Conservation (phyloP, 2,329 filamentous ascomycete species). For the Xylariaceae sp. region DNA sequence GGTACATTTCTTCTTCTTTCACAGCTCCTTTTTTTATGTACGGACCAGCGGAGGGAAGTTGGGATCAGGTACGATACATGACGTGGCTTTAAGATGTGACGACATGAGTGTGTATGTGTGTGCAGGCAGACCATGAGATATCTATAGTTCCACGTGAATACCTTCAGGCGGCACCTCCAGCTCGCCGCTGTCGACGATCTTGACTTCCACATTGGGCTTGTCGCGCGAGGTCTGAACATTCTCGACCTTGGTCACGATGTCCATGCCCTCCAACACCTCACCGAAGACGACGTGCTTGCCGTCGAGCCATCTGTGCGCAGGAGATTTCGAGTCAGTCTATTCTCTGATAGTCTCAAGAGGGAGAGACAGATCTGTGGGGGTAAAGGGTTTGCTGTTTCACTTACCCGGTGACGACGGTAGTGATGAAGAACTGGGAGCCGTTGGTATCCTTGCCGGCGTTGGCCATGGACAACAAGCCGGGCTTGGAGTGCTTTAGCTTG, state of each 20-base stretch:
- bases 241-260: slow-evolving; percentile 76
- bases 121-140: no score
- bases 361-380: no score
- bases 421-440: slow-evolving; percentile 89
- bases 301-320: slow-evolving; percentile 71
- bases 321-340: no score
- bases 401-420: slow-evolving; percentile 73
- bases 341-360: no score
- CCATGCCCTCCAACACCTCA: slow-evolving; percentile 82
- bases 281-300: slow-evolving; percentile 84
- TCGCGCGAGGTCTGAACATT: slow-evolving; percentile 64
- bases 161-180: slow-evolving; percentile 81
- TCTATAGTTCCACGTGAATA: slow-evolving; percentile 87
- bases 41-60: slow-evolving; percentile 20
- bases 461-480: slow-evolving; percentile 79
- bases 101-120: slow-evolving; percentile 13
- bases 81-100: slow-evolving; percentile 22
- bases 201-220: slow-evolving; percentile 65
- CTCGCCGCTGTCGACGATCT: slow-evolving; percentile 81
- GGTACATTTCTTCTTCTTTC: slow-evolving; percentile 7
- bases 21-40: not conserved
- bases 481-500: slow-evolving; percentile 89
- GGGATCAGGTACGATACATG: slow-evolving; percentile 22
- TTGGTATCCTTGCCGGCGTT: slow-evolving; percentile 84
- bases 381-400: no score